phyloP scores from a whole-genome alignment of 805 yeast species.

The Saccharomycopsis vini region DNA sequence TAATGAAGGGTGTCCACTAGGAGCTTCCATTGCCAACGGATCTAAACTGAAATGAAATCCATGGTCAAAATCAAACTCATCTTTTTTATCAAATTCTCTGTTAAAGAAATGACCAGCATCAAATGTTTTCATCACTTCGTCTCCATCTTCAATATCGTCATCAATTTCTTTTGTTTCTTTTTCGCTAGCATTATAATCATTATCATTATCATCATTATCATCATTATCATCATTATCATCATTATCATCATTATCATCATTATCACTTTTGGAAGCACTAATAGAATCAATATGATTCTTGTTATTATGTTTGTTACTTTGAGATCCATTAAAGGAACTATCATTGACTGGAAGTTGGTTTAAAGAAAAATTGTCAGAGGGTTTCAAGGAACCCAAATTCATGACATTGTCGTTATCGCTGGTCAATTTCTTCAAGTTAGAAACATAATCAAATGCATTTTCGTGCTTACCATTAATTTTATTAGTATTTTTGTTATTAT shows the following conservation, averaged over 20 bases:
- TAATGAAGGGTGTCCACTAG: slow-evolving; percentile 16
- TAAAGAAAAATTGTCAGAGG: neutral
- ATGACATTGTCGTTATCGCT: neutral
- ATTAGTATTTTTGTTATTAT: neutral
- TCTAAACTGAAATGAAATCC: slow-evolving; percentile 34
- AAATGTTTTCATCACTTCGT: neutral
- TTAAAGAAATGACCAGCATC: neutral
- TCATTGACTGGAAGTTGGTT: too few species aligned
- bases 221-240: too few species aligned
- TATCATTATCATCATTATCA: too few species aligned
- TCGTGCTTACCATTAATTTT: too few species aligned
- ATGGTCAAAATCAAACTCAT: slow-evolving; percentile 9
- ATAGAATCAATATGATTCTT: too few species aligned
- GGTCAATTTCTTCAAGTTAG: slow-evolving; percentile 8
- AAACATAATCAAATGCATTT: slow-evolving; percentile 1
- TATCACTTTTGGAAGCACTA: too few species aligned
- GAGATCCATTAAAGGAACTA: too few species aligned
- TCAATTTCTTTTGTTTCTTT: too few species aligned
- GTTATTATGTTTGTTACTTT: too few species aligned
- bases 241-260: too few species aligned
- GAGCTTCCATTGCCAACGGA: slow-evolving; percentile 42
- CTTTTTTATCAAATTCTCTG: neutral
- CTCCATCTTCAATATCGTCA: too few species aligned
- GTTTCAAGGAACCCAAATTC: neutral
- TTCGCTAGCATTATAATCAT: too few species aligned